phyloP scores from a whole-genome alignment of 1,284 basidiomycete species.

The Apiotrichum gamsii region DNA sequence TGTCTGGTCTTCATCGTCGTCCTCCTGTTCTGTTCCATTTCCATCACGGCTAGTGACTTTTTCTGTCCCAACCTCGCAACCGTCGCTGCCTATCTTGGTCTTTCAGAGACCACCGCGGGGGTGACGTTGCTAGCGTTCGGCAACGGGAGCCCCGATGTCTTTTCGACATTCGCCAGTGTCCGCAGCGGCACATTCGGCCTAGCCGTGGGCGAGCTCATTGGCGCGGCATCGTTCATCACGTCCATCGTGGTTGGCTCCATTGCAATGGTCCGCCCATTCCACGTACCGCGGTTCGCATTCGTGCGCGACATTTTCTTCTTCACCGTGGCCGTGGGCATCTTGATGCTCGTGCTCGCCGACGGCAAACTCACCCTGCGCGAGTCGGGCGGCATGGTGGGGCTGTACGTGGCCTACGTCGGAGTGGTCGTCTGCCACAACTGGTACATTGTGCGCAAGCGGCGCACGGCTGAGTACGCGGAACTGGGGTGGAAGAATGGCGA shows the following conservation, averaged over 20 bases:
- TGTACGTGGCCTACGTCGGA: constrained; percentile 73
- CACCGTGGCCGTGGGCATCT: constrained; percentile 64
- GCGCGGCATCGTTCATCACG: constrained; percentile 91
- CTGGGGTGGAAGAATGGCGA: constrained; percentile 13
- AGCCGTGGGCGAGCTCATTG: constrained; percentile 89
- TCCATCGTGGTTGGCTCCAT: constrained; percentile 93
- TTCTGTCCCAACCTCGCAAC: constrained; percentile 90
- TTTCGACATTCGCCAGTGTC: constrained; percentile 92
- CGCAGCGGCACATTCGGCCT: constrained; percentile 74
- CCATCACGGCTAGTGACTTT: constrained; percentile 89
- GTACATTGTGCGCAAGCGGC: constrained; percentile 54
- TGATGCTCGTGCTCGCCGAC: constrained; percentile 74
- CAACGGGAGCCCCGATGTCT: constrained; percentile 86
- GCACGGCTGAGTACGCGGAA: constrained; percentile 38
- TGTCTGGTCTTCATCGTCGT: constrained; percentile 35
- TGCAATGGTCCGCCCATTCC: constrained; percentile 90
- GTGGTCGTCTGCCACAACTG: constrained; percentile 72
- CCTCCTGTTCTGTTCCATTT: constrained; percentile 65
- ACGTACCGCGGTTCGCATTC: constrained; percentile 72
- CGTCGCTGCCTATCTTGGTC: constrained; percentile 68
- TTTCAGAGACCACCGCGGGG: constrained; percentile 84
- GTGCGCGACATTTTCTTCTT: constrained; percentile 92
- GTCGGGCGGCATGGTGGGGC: constrained; percentile 61
- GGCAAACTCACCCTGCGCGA: constrained; percentile 68
- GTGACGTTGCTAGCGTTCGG: constrained; percentile 92